Conservation (phyloP, 495 filamentous ascomycete genomes). For the Penicillium canariense region DNA sequence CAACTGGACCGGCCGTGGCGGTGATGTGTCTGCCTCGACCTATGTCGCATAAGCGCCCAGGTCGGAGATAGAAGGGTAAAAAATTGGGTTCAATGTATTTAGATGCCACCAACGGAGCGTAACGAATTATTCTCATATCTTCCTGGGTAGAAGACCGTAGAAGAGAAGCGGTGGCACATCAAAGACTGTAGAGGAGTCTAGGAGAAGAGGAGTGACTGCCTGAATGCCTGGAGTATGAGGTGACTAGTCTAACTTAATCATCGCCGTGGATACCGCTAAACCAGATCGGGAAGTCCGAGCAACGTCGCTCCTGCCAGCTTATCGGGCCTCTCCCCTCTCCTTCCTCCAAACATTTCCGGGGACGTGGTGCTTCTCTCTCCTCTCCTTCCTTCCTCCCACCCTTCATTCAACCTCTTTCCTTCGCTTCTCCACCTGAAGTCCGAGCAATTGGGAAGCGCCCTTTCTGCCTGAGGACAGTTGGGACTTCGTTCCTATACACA, state of each 20-base stretch:
- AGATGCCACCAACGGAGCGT: constrained; percentile 33
- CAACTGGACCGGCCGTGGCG: constrained; percentile 98
- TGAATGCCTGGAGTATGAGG: background rate
- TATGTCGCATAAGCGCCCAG: constrained; percentile 79
- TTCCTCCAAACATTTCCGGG: constrained; percentile 12
- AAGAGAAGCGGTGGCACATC: background rate
- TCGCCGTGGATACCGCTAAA: constrained; percentile 3
- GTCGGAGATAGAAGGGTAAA: constrained; percentile 22
- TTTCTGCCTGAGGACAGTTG: background rate
- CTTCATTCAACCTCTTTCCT: background rate
- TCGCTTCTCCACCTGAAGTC: background rate
- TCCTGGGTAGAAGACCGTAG: background rate
- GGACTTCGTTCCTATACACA: background rate
- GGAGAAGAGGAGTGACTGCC: background rate
- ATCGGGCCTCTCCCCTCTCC: constrained; percentile 18
- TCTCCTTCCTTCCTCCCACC: background rate
- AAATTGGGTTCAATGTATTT: constrained; percentile 33
- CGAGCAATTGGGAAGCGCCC: background rate
- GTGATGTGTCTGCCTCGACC: constrained; percentile 93
- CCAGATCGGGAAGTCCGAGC: constrained; percentile 13
- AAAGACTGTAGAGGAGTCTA: background rate
- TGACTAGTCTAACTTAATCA: background rate
- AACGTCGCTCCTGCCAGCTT: constrained; percentile 20
- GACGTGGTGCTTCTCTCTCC: background rate
- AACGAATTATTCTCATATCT: constrained; percentile 12